These are phyloP conservation scores for Penicillium vulpinum DNA, from an alignment of 2,329 filamentous ascomycete species.

Conservation along the genomic window DNA sequence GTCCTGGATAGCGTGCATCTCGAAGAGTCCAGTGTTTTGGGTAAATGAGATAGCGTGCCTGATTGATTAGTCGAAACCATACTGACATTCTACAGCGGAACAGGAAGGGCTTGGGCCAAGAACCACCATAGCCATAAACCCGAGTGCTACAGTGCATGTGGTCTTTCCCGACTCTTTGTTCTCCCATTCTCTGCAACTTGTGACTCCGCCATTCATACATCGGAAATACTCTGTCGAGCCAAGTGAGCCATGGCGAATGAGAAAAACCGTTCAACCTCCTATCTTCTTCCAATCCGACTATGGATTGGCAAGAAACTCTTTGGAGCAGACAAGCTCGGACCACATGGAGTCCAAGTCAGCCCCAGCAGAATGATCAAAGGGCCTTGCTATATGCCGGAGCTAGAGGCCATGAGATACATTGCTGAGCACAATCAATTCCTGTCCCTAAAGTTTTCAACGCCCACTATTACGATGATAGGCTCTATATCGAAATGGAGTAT, in stretches of 20 bases:
- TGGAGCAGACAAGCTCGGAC: background rate
- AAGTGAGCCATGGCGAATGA: background rate
- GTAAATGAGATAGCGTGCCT: background rate
- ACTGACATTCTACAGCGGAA: background rate
- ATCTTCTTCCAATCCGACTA: background rate
- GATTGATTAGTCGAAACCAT: background rate
- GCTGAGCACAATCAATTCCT: background rate
- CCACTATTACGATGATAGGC: background rate
- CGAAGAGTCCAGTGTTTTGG: too few relatives aligned
- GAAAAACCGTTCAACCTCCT: background rate
- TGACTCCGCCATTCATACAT: background rate
- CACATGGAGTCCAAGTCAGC: background rate
- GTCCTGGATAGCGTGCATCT: background rate
- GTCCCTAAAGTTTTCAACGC: background rate
- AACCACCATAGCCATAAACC: background rate
- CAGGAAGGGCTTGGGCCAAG: background rate
- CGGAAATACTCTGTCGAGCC: too few relatives aligned
- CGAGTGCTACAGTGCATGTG: background rate
- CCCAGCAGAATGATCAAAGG: conserved; percentile 2
- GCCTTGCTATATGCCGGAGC: background rate
- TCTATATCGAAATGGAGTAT: conserved; percentile 2
- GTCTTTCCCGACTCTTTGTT: background rate
- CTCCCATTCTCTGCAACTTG: background rate
- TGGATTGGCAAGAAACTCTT: background rate
- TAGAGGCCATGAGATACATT: conserved; percentile 1